phyloP scores from a whole-genome alignment of 192 early-diverging fungal species.

The Gaertneriomyces semiglobifer region DNA sequence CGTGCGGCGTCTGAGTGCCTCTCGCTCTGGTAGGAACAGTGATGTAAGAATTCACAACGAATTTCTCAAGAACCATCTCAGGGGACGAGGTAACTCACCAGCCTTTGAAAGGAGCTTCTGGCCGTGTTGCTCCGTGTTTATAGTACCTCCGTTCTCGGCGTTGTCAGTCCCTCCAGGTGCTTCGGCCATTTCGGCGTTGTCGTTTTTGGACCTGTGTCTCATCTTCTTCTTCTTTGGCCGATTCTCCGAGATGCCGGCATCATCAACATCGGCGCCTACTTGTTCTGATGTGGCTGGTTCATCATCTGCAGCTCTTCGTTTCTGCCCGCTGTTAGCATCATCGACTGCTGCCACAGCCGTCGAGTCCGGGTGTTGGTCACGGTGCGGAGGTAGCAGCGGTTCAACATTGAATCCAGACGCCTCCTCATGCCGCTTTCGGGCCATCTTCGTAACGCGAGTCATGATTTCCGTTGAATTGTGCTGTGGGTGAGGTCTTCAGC shows the following conservation, averaged over 20 bases:
- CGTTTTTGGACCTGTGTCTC: slow-evolving; percentile 25
- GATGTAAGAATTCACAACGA: too few species aligned
- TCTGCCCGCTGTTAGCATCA: background rate
- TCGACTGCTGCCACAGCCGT: too few species aligned
- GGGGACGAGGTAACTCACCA: slow-evolving; percentile 9
- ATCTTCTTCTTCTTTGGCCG: slow-evolving; percentile 30
- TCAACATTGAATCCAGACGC: slow-evolving; percentile 44
- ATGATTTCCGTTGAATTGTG: slow-evolving; percentile 26
- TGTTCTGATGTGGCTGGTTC: background rate
- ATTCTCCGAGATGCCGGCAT: slow-evolving; percentile 10
- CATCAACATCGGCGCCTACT: background rate
- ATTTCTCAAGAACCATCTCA: background rate
- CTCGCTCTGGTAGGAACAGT: slow-evolving; percentile 28
- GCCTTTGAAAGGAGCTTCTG: slow-evolving; percentile 36
- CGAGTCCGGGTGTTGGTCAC: too few species aligned
- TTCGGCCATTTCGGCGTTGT: slow-evolving; percentile 17
- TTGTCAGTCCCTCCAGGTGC: background rate
- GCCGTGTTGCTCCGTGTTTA: background rate
- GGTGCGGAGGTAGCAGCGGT: slow-evolving; percentile 38
- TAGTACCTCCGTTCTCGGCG: background rate
- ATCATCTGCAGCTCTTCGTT: background rate
- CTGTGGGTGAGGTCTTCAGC: too few species aligned
- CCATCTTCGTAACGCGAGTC: slow-evolving; percentile 57
- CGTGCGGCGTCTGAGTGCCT: slow-evolving; percentile 35
- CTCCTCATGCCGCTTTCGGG: slow-evolving; percentile 50